Evolutionary conservation across 768 basidiomycete species (phyloP).

Genomic region (Suillus alpinus): DNA sequence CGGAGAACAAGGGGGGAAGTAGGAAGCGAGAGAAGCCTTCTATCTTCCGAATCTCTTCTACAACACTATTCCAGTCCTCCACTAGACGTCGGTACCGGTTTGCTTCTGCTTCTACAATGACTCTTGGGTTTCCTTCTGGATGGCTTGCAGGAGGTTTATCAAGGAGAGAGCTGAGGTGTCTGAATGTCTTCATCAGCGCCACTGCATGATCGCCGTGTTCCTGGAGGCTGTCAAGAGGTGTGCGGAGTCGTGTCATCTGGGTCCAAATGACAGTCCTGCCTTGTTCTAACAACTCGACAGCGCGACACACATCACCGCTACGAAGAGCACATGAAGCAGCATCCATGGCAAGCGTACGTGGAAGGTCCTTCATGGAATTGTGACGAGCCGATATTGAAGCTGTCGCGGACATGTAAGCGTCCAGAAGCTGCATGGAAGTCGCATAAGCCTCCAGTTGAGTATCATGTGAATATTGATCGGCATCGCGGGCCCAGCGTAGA

Average conservation of each 20-base stretch:
- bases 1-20: constrained; percentile 6
- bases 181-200: neutral
- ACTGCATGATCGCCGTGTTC: neutral
- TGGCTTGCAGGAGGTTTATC: neutral
- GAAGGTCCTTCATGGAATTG: neutral
- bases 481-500: neutral
- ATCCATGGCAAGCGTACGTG: neutral
- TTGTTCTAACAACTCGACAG: neutral
- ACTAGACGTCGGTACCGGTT: neutral
- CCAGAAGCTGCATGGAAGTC: neutral
- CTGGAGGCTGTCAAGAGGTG: neutral
- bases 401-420: neutral
- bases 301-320: neutral
- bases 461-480: neutral
- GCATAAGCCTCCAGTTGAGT: neutral
- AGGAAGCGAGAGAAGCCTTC: constrained; percentile 16
- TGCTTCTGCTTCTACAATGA: neutral
- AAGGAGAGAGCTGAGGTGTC: neutral
- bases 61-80: constrained; percentile 11
- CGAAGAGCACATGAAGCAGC: neutral
- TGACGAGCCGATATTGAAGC: neutral
- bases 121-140: neutral
- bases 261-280: neutral
- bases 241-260: neutral
- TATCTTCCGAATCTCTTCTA: constrained; percentile 11